These are phyloP conservation scores for Coemansia sp. DNA, from an alignment of 192 early-diverging fungal genomes.

Conservation along the genomic window DNA sequence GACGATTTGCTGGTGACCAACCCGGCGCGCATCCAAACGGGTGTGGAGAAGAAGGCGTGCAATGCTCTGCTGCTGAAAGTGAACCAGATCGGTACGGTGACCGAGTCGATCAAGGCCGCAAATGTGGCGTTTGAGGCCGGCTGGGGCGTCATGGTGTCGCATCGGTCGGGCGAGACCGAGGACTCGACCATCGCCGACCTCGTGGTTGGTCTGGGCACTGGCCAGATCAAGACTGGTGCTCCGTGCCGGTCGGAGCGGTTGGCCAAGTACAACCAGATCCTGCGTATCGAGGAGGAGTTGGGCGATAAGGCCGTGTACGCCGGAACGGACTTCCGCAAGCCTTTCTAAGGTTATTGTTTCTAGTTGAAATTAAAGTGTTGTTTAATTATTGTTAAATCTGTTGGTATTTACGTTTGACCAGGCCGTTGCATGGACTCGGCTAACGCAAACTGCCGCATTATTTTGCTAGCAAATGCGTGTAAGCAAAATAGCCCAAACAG, in stretches of 20 bases:
- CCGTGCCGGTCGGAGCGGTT: slow-evolving; percentile 96
- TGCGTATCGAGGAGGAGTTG: slow-evolving; percentile 97
- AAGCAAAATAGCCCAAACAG: slow-evolving; percentile 38
- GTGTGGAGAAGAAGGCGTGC: slow-evolving; percentile 92
- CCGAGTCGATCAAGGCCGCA: slow-evolving; percentile 90
- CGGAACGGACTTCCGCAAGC: slow-evolving; percentile 86
- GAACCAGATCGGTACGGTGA: slow-evolving; percentile 98
- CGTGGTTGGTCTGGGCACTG: slow-evolving; percentile 91
- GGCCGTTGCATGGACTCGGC: slow-evolving; percentile 14
- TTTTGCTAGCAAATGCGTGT: slow-evolving; percentile 19
- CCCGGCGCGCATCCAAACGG: slow-evolving; percentile 85
- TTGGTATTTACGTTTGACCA: background rate
- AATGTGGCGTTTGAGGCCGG: slow-evolving; percentile 76
- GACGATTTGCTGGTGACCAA: slow-evolving; percentile 99
- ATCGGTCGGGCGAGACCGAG: slow-evolving; percentile 98
- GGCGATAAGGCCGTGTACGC: slow-evolving; percentile 91
- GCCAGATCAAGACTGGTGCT: slow-evolving; percentile 99
- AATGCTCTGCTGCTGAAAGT: slow-evolving; percentile 96
- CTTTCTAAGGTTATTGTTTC: slow-evolving; percentile 33
- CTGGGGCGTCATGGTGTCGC: slow-evolving; percentile 99
- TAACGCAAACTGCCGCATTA: slow-evolving; percentile 34
- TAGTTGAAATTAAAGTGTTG: background rate
- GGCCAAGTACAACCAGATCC: slow-evolving; percentile 99
- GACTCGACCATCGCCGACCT: slow-evolving; percentile 96
- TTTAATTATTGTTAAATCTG: background rate